These are phyloP conservation scores for Podospora fimiseda DNA, from an alignment of 495 filamentous ascomycete genomes.

Conservation along the genomic window DNA sequence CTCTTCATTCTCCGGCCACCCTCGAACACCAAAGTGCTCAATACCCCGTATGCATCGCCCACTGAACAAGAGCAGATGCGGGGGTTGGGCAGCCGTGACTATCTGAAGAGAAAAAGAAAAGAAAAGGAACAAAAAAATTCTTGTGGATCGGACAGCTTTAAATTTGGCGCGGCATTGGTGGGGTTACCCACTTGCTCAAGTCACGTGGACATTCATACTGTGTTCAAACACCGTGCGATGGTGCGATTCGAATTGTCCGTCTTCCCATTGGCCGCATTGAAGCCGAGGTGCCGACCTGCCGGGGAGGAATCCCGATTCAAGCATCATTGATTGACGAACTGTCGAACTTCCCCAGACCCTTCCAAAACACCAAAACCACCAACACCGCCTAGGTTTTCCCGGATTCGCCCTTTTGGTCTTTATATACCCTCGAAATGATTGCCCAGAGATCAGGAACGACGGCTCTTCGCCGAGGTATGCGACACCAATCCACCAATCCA, in stretches of 20 bases:
- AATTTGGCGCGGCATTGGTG: slow-evolving; percentile 21
- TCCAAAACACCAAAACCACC: slow-evolving; percentile 1
- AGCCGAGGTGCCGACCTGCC: slow-evolving; percentile 30
- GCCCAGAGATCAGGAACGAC: slow-evolving; percentile 31
- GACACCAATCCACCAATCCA: background rate
- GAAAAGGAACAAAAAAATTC: slow-evolving; percentile 17
- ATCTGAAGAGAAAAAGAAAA: slow-evolving; percentile 41
- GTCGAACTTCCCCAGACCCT: background rate
- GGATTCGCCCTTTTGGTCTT: slow-evolving; percentile 8
- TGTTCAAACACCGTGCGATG: slow-evolving; percentile 9
- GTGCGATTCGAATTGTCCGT: slow-evolving; percentile 20
- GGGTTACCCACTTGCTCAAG: slow-evolving; percentile 8
- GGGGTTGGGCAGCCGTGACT: slow-evolving; percentile 40
- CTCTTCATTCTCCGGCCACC: slow-evolving; percentile 42
- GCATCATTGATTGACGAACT: too few relatives aligned
- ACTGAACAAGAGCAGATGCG: slow-evolving; percentile 26
- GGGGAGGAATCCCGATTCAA: slow-evolving; percentile 15
- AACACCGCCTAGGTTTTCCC: background rate
- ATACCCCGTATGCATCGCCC: slow-evolving; percentile 30
- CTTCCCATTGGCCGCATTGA: slow-evolving; percentile 23
- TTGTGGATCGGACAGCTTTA: slow-evolving; percentile 6
- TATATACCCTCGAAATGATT: too few relatives aligned
- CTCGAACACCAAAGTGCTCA: slow-evolving; percentile 35
- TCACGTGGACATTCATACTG: slow-evolving; percentile 10
- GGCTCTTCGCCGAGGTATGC: slow-evolving; percentile 34